phyloP scores from a whole-genome alignment of 139 green algal species.

The Chlorella sp. region DNA sequence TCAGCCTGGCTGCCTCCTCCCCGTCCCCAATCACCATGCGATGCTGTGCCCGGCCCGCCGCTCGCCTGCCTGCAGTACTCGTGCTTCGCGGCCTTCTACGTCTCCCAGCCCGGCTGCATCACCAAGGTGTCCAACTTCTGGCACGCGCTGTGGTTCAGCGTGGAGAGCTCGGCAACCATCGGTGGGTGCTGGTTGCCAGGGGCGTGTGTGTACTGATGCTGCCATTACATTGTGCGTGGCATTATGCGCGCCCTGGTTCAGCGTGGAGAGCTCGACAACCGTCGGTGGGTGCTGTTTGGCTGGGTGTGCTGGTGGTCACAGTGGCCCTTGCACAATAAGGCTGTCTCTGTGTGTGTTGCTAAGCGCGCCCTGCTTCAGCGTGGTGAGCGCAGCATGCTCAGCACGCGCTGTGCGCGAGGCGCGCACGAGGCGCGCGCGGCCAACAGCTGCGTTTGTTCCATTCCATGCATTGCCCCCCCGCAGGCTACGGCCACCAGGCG shows the following conservation, averaged over 20 bases:
- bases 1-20: too few relatives aligned
- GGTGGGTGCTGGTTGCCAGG: not conserved
- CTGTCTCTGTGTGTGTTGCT: too few relatives aligned
- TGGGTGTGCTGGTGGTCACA: too few relatives aligned
- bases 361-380: too few relatives aligned
- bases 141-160: conserved; percentile 67
- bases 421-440: too few relatives aligned
- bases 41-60: too few relatives aligned
- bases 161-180: conserved; percentile 49
- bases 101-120: conserved; percentile 11
- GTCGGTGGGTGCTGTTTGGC: not conserved
- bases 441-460: too few relatives aligned
- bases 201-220: not conserved
- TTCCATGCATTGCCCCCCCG: too few relatives aligned
- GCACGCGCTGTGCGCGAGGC: too few relatives aligned
- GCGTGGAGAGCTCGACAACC: conserved; percentile 46
- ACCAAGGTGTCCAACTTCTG: conserved; percentile 55
- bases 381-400: too few relatives aligned
- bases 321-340: too few relatives aligned
- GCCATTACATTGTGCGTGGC: conserved; percentile 36
- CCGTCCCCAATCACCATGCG: not conserved
- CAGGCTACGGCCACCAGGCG: conserved; percentile 48
- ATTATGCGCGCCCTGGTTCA: conserved; percentile 68
- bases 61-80: conserved; percentile 16
- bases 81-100: not conserved